A percentile compares a stretch with the other conserved stretches of the same genome.
phyloP scores from a whole-genome alignment of 1,139 yeast genomes.

The Debaryomyces robertsiae region DNA sequence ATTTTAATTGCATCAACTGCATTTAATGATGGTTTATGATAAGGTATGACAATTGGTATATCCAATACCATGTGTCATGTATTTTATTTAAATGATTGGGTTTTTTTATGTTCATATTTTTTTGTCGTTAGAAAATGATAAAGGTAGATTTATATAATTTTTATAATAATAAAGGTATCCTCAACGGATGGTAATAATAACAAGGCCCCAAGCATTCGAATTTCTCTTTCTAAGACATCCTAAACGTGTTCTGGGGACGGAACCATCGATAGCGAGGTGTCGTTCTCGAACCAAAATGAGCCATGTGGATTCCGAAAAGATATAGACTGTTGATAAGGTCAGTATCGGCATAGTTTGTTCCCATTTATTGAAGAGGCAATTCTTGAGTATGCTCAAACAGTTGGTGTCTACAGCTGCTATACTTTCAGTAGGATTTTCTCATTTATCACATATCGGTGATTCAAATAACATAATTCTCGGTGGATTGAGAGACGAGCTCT shows the following conservation, averaged over 20 bases:
- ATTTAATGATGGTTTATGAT: conserved; percentile 33
- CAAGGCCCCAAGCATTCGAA: too few species aligned
- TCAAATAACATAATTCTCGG: background rate
- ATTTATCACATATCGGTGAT: background rate
- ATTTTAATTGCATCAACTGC: conserved; percentile 53
- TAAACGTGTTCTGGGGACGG: too few species aligned
- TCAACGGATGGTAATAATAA: conserved; percentile 35
- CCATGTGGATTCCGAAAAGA: conserved; percentile 6
- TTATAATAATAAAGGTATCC: conserved; percentile 36
- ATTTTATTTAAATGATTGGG: conserved; percentile 17
- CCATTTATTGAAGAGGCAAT: background rate
- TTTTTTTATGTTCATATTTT: conserved; percentile 16
- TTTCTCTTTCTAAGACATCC: too few species aligned
- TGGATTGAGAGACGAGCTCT: background rate
- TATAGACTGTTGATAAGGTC: conserved; percentile 1
- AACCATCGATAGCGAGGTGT: background rate
- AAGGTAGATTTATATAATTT: conserved; percentile 25
- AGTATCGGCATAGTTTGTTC: background rate
- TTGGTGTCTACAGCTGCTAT: background rate
- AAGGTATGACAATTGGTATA: conserved; percentile 16
- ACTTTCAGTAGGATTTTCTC: background rate
- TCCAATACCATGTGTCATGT: conserved; percentile 16
- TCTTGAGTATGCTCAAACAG: background rate
- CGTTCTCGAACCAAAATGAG: conserved; percentile 9
- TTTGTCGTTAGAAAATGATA: conserved; percentile 20